Conservation (phyloP, 495 filamentous ascomycete species). For the Tuber umbilicatum region DNA sequence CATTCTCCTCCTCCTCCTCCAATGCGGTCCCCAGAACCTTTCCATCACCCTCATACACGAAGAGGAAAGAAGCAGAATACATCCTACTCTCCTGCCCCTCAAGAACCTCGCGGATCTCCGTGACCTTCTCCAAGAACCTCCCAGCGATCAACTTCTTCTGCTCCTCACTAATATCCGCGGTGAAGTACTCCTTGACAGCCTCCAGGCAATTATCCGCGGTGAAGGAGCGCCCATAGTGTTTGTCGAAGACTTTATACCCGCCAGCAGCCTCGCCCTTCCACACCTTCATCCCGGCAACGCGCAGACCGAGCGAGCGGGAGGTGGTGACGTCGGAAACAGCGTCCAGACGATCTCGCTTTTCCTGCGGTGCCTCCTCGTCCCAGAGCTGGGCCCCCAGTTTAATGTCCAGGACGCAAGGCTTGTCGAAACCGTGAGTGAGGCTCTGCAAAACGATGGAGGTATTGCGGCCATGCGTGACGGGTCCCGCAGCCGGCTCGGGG, state of each 20-base stretch:
- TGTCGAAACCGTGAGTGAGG: constrained; percentile 68
- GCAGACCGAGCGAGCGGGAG: constrained; percentile 69
- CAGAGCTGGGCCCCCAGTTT: constrained; percentile 84
- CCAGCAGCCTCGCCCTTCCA: constrained; percentile 59
- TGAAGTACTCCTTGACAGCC: constrained; percentile 69
- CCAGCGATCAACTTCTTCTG: constrained; percentile 53
- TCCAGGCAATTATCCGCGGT: constrained; percentile 62
- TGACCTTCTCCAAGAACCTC: constrained; percentile 62
- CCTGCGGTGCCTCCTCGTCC: constrained; percentile 69
- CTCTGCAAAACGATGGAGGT: constrained; percentile 76
- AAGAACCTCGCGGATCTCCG: constrained; percentile 57
- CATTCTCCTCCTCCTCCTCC: constrained; percentile 51
- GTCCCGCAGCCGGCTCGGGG: constrained; percentile 35
- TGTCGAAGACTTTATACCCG: constrained; percentile 70
- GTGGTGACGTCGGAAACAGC: constrained; percentile 73
- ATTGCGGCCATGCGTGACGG: constrained; percentile 30
- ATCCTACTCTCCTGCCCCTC: constrained; percentile 79
- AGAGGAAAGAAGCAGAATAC: constrained; percentile 84
- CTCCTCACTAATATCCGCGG: constrained; percentile 53
- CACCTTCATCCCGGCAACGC: constrained; percentile 90
- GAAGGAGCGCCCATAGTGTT: constrained; percentile 76
- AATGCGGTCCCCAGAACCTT: constrained; percentile 60
- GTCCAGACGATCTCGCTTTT: constrained; percentile 75
- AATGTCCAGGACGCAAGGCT: constrained; percentile 88
- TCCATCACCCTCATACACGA: constrained; percentile 86